phyloP scores from a whole-genome alignment of 2,329 filamentous ascomycete species.

The Metarhizium sp. region DNA sequence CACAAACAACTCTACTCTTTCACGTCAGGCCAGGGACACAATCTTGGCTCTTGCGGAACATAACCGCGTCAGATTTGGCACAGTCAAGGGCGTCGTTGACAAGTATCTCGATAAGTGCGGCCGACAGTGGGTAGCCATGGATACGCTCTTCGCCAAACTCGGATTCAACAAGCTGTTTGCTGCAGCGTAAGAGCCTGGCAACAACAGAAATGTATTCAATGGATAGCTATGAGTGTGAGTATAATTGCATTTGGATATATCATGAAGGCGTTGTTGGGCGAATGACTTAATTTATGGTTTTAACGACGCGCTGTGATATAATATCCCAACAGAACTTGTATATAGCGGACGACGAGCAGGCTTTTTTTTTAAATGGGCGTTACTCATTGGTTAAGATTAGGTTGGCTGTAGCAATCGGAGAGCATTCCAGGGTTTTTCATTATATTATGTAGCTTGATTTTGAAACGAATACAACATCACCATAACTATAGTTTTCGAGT shows the following conservation, averaged over 20 bases:
- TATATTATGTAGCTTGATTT: neutral
- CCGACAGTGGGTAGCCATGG: slow-evolving; percentile 89
- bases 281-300: neutral
- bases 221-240: neutral
- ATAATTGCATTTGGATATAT: neutral
- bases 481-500: neutral
- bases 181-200: slow-evolving; percentile 3
- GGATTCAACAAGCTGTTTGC: slow-evolving; percentile 36
- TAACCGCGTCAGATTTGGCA: slow-evolving; percentile 71
- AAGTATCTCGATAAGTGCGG: slow-evolving; percentile 84
- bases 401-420: too few species aligned
- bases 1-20: slow-evolving; percentile 36
- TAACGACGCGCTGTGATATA: neutral
- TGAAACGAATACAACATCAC: neutral
- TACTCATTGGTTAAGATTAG: too few species aligned
- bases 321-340: neutral
- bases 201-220: too few species aligned
- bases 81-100: slow-evolving; percentile 68
- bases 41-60: slow-evolving; percentile 66
- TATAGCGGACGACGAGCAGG: neutral
- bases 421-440: too few species aligned
- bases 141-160: slow-evolving; percentile 66
- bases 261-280: neutral
- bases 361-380: too few species aligned
- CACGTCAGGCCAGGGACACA: slow-evolving; percentile 50